Conservation (phyloP, 2,329 filamentous ascomycete genomes). For the Penicillium sp. region DNA sequence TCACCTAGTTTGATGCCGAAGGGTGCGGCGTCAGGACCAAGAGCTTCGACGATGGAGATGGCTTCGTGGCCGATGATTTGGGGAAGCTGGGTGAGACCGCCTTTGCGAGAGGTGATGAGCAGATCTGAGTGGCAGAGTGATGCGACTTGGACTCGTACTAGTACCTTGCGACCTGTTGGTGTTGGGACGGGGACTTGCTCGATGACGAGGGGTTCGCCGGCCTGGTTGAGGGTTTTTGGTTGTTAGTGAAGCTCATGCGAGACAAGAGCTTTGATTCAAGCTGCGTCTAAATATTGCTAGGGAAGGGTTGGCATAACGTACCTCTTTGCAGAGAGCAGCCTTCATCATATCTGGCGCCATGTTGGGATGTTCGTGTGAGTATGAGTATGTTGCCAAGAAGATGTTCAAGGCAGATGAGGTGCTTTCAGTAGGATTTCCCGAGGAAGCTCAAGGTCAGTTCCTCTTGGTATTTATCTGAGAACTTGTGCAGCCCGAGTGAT, state of each 20-base stretch:
- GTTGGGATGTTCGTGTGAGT: not conserved
- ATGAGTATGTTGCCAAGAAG: not conserved
- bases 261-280: not conserved
- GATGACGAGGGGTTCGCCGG: slow-evolving; percentile 38
- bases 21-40: slow-evolving; percentile 43
- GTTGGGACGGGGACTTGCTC: slow-evolving; percentile 54
- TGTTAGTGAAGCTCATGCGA: not conserved
- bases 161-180: slow-evolving; percentile 50
- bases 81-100: slow-evolving; percentile 9
- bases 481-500: not conserved
- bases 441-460: not conserved
- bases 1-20: slow-evolving; percentile 54
- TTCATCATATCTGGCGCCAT: slow-evolving; percentile 20
- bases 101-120: slow-evolving; percentile 31
- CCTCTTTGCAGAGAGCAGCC: slow-evolving; percentile 22
- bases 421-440: not conserved
- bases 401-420: not conserved
- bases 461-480: not conserved
- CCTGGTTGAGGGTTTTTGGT: not conserved
- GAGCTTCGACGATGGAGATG: slow-evolving; percentile 50
- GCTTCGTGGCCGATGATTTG: slow-evolving; percentile 56
- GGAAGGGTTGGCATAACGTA: not conserved
- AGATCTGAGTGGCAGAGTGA: slow-evolving; percentile 50
- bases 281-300: not conserved
- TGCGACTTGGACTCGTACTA: slow-evolving; percentile 48